phyloP scores from a whole-genome alignment of 257 asterid species.

The Ajuga chamaepitys region DNA sequence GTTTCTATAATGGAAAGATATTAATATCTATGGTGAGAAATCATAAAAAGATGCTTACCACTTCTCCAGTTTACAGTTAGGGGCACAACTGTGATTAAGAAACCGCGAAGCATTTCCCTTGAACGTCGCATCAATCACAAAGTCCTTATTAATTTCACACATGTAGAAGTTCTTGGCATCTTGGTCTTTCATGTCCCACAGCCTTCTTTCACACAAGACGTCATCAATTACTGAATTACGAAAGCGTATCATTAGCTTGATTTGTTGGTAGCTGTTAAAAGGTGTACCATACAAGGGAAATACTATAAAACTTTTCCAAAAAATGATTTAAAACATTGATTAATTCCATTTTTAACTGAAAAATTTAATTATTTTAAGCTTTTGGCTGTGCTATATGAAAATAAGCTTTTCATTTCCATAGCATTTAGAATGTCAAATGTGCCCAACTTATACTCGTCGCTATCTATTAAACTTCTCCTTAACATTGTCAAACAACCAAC shows the following conservation, averaged over 20 bases:
- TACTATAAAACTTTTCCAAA: background rate
- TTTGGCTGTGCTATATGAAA: background rate
- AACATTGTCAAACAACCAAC: background rate
- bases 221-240: constrained; percentile 73
- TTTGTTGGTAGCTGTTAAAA: background rate
- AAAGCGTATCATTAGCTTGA: constrained; percentile 13
- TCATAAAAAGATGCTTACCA: constrained; percentile 48
- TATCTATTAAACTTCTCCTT: background rate
- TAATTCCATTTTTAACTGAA: background rate
- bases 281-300: background rate
- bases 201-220: constrained; percentile 78
- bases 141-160: constrained; percentile 89
- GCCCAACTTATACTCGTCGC: background rate
- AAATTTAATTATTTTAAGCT: background rate
- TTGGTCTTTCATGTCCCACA: constrained; percentile 84
- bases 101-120: constrained; percentile 89
- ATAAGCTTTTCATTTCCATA: background rate
- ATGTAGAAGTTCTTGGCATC: constrained; percentile 75
- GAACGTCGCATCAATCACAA: constrained; percentile 89
- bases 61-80: constrained; percentile 88
- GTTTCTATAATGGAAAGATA: background rate
- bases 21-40: constrained; percentile 4
- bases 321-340: background rate
- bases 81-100: constrained; percentile 90
- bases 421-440: background rate